A percentile compares a stretch with the other conserved stretches of the same genome.
phyloP scores from a whole-genome alignment of 306 rosid genomes.

The Cucumis melo region DNA sequence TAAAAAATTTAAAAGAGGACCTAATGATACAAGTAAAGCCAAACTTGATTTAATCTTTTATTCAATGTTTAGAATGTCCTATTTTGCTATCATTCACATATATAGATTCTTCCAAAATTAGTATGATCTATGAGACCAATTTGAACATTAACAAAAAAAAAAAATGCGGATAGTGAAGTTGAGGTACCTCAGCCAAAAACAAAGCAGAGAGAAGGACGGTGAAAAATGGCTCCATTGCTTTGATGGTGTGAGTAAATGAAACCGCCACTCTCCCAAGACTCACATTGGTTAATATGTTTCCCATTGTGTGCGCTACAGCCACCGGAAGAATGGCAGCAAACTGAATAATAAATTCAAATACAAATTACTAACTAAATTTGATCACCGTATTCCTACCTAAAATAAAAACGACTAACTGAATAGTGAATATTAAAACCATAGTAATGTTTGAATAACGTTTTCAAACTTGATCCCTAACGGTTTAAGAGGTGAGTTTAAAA shows the following conservation, averaged over 20 bases:
- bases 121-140: background rate
- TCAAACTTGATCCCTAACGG: too few species aligned
- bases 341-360: conserved; percentile 17
- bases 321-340: conserved; percentile 61
- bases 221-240: conserved; percentile 92
- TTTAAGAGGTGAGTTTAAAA: too few species aligned
- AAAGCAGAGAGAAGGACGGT: conserved; percentile 77
- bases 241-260: conserved; percentile 91
- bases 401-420: background rate
- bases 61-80: background rate
- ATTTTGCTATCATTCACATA: background rate
- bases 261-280: conserved; percentile 96
- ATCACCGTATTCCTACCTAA: background rate
- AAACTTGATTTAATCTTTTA: too few species aligned
- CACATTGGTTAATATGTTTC: conserved; percentile 81
- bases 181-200: conserved; percentile 78
- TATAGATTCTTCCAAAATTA: background rate
- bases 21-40: background rate
- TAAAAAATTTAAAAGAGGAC: too few species aligned
- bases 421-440: too few species aligned
- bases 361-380: background rate
- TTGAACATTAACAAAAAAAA: background rate
- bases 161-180: background rate
- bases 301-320: conserved; percentile 72
- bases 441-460: too few species aligned